phyloP scores from a whole-genome alignment of 768 basidiomycete genomes.

The Jaapia argillacea region DNA sequence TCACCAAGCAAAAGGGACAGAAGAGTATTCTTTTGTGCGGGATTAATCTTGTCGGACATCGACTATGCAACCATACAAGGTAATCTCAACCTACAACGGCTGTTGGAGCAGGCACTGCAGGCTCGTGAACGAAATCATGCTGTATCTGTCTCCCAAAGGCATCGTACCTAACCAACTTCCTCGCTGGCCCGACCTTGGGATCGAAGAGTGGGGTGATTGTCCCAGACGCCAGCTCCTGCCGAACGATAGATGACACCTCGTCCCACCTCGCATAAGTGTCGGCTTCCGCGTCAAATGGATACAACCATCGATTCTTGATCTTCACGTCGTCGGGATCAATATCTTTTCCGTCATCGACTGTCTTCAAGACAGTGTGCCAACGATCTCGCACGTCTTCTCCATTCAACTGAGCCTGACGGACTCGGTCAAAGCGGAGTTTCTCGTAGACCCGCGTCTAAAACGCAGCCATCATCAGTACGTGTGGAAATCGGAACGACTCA shows the following conservation, averaged over 20 bases:
- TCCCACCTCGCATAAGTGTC: not conserved
- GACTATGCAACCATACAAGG: too few species aligned
- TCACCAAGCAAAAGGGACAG: too few species aligned
- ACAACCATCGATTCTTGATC: not conserved
- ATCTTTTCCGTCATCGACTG: not conserved
- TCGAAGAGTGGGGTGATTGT: not conserved
- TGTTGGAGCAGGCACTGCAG: too few species aligned
- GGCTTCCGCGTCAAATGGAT: not conserved
- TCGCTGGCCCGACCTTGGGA: not conserved
- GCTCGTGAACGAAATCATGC: too few species aligned
- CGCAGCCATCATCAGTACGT: too few species aligned
- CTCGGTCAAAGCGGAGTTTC: conserved; percentile 1
- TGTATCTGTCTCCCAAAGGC: not conserved
- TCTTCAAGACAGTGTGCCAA: not conserved
- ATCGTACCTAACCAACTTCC: not conserved
- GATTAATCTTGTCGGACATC: too few species aligned
- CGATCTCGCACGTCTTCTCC: not conserved
- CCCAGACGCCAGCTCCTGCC: not conserved
- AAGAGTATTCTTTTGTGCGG: too few species aligned
- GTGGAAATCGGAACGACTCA: too few species aligned
- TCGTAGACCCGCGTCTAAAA: not conserved
- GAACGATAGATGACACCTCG: not conserved
- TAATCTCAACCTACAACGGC: too few species aligned
- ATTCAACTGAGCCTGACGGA: conserved; percentile 1
- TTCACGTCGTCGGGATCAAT: not conserved